Conservation (phyloP, 2,329 filamentous ascomycete species). For the Ceratocystiopsis brevicomis region DNA sequence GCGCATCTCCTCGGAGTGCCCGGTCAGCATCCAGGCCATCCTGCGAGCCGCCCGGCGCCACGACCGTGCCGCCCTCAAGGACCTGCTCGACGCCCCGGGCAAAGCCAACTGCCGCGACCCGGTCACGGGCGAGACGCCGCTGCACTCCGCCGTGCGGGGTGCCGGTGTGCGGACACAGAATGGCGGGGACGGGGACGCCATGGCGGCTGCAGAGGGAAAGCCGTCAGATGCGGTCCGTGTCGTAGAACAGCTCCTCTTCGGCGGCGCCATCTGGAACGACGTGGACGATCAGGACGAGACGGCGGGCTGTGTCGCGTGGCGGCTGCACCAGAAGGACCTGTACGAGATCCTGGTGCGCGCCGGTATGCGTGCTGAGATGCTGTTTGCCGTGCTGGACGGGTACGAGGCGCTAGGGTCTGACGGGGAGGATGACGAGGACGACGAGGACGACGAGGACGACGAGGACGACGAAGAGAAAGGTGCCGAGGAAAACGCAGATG, state of each 20-base stretch:
- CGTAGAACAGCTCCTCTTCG: slow-evolving; percentile 52
- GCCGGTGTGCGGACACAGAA: slow-evolving; percentile 1
- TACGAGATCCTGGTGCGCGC: slow-evolving; percentile 78
- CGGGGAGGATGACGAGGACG: slow-evolving; percentile 28
- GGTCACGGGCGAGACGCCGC: slow-evolving; percentile 66
- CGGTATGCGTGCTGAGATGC: slow-evolving; percentile 73
- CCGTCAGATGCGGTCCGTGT: slow-evolving; percentile 24
- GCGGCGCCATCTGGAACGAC: slow-evolving; percentile 95
- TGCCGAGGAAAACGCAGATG: neutral
- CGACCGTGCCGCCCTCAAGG: slow-evolving; percentile 46
- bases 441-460: slow-evolving; percentile 19
- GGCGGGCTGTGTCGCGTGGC: slow-evolving; percentile 65
- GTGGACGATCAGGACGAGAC: slow-evolving; percentile 75
- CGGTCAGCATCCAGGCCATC: slow-evolving; percentile 29
- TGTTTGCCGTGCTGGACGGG: slow-evolving; percentile 64
- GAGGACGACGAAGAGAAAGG: slow-evolving; percentile 14
- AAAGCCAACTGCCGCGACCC: slow-evolving; percentile 63
- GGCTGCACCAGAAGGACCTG: slow-evolving; percentile 47
- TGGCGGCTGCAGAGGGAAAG: slow-evolving; percentile 30
- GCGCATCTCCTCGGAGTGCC: slow-evolving; percentile 34
- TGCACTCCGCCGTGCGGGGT: slow-evolving; percentile 78
- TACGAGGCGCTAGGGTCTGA: slow-evolving; percentile 54
- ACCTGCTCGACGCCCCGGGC: slow-evolving; percentile 44
- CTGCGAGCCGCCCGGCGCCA: slow-evolving; percentile 37
- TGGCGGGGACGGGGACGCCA: slow-evolving; percentile 16